Conservation (phyloP, 2,329 filamentous ascomycete genomes). For the Claviceps maximensis region DNA sequence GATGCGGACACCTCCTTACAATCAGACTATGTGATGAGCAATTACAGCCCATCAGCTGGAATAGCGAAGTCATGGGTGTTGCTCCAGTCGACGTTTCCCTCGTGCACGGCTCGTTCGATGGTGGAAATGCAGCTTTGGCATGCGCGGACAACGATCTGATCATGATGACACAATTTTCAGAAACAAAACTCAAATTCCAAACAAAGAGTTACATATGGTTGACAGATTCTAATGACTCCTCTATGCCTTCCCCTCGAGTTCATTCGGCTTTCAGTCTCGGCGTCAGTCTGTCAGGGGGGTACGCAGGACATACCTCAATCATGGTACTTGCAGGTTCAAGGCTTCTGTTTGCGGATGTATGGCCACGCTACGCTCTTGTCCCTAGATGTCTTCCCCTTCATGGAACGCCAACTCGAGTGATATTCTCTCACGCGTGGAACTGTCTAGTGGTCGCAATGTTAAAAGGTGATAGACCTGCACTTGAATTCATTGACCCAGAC, state of each 20-base stretch:
- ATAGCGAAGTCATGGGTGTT: conserved; percentile 21
- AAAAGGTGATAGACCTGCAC: conserved; percentile 28
- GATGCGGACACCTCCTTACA: conserved; percentile 37
- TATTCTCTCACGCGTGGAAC: conserved; percentile 41
- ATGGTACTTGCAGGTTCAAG: conserved; percentile 36
- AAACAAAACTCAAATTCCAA: conserved; percentile 18
- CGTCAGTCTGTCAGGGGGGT: conserved; percentile 24
- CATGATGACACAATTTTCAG: conserved; percentile 27
- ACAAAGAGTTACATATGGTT: conserved; percentile 35
- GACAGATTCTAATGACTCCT: conserved; percentile 34
- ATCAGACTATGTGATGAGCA: conserved; percentile 15
- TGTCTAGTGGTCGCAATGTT: conserved; percentile 41
- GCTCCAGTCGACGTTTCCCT: conserved; percentile 24
- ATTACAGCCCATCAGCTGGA: conserved; percentile 14
- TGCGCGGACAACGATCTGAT: conserved; percentile 36
- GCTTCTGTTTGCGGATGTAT: conserved; percentile 41
- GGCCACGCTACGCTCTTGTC: conserved; percentile 30
- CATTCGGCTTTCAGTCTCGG: conserved; percentile 32
- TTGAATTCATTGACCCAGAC: conserved; percentile 44
- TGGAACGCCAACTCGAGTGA: conserved; percentile 36
- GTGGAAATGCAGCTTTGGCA: conserved; percentile 23
- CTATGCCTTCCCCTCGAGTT: conserved; percentile 32
- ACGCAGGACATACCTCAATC: conserved; percentile 27
- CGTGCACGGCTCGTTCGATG: conserved; percentile 12
- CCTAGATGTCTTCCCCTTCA: conserved; percentile 34